A percentile compares a stretch with the other conserved stretches of the same genome.
phyloP scores from a whole-genome alignment of 1,139 yeast genomes.

The Yamadazyma diddensiae region DNA sequence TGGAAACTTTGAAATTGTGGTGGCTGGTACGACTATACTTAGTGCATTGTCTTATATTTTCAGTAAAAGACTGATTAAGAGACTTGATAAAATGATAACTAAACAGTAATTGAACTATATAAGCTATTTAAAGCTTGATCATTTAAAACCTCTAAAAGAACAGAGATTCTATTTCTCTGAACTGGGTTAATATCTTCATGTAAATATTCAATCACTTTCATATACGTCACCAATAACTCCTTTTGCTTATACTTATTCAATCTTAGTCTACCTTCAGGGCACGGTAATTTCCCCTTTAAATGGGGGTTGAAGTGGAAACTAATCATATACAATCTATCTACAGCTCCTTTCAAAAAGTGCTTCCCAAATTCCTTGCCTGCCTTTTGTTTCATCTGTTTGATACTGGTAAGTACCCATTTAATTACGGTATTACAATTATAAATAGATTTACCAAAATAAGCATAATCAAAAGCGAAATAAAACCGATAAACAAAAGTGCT shows the following conservation, averaged over 20 bases:
- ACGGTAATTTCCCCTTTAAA: neutral
- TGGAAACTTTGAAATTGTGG: conserved; percentile 28
- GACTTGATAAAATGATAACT: conserved; percentile 5
- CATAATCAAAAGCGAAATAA: no score
- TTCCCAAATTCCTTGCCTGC: no score
- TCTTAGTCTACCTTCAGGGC: neutral
- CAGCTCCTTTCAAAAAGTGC: neutral
- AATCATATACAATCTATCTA: neutral
- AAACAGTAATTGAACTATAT: neutral
- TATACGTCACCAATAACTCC: conserved; percentile 2
- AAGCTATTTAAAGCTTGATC: neutral
- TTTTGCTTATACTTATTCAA: neutral
- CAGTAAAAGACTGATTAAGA: conserved; percentile 51
- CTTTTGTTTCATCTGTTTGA: no score
- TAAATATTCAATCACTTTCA: conserved; percentile 4
- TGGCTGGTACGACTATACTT: conserved; percentile 71
- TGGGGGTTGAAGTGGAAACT: neutral
- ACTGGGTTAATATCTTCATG: conserved; percentile 1
- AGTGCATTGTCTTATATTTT: conserved; percentile 80
- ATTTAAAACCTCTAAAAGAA: neutral
- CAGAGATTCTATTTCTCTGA: conserved; percentile 1
- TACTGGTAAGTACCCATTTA: no score
- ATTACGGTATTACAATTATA: no score
- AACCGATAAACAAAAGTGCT: no score
- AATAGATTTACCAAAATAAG: no score